Evolutionary conservation across 1,139 yeast genomes (phyloP).

Genomic region (Suhomyces choctaworum): DNA sequence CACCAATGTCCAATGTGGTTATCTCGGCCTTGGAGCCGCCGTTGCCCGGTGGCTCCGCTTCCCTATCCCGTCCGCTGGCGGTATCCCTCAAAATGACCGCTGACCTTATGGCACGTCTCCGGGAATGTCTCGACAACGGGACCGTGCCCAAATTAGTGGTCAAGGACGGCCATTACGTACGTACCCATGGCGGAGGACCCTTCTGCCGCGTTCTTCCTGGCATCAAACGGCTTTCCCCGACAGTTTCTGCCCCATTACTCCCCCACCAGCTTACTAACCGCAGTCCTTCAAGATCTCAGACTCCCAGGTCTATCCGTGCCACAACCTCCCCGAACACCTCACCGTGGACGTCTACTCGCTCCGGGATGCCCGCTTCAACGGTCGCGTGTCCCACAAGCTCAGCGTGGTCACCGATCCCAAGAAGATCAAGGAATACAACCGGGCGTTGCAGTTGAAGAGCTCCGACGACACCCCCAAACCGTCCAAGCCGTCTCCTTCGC

Average conservation of each 20-base stretch:
- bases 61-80: slow-evolving; percentile 19
- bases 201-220: too few species aligned
- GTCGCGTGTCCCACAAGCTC: slow-evolving; percentile 35
- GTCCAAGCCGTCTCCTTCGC: slow-evolving; percentile 2
- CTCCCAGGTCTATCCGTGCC: slow-evolving; percentile 33
- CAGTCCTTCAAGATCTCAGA: slow-evolving; percentile 35
- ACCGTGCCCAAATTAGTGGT: slow-evolving; percentile 36
- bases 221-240: too few species aligned
- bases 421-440: slow-evolving; percentile 26
- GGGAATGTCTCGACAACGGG: slow-evolving; percentile 18
- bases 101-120: slow-evolving; percentile 27
- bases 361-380: slow-evolving; percentile 24
- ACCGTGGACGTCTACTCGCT: slow-evolving; percentile 37
- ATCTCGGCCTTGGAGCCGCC: slow-evolving; percentile 14
- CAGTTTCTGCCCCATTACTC: background rate
- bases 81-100: slow-evolving; percentile 29
- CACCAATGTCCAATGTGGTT: slow-evolving; percentile 8
- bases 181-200: slow-evolving; percentile 17
- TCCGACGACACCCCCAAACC: slow-evolving; percentile 1
- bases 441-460: slow-evolving; percentile 12
- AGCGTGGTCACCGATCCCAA: slow-evolving; percentile 35
- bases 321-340: slow-evolving; percentile 36
- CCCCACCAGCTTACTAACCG: slow-evolving; percentile 9
- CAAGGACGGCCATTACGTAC: slow-evolving; percentile 36
- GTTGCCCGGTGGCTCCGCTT: slow-evolving; percentile 5